Evolutionary conservation across 257 asterid genomes (phyloP).

Genomic region (Jasminum sambac): DNA sequence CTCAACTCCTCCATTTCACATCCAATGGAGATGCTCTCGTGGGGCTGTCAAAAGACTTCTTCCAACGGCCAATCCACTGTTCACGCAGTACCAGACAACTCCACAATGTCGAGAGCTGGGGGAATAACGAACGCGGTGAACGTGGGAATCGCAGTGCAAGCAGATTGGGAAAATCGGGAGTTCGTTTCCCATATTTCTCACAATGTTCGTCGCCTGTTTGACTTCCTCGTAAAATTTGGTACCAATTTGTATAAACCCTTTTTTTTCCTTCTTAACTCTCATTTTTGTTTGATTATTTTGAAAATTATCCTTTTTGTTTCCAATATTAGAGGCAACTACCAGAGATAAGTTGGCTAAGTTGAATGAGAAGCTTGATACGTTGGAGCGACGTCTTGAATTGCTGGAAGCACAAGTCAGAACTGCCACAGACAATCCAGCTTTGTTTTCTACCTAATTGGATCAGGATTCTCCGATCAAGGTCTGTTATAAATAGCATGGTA

Average conservation of each 20-base stretch:
- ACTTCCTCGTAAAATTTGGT: slow-evolving; percentile 91
- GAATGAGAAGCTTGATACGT: slow-evolving; percentile 82
- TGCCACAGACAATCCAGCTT: slow-evolving; percentile 84
- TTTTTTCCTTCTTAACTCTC: slow-evolving; percentile 7
- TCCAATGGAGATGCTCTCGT: no score
- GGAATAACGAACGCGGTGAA: slow-evolving; percentile 89
- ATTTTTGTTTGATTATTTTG: background rate
- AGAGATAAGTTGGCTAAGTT: slow-evolving; percentile 65
- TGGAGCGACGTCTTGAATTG: slow-evolving; percentile 77
- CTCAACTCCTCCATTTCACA: no score
- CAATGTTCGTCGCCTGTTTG: slow-evolving; percentile 85
- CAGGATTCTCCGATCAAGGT: background rate
- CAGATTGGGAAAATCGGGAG: slow-evolving; percentile 97
- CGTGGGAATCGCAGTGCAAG: slow-evolving; percentile 97
- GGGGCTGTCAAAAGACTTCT: no score
- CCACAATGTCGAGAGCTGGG: slow-evolving; percentile 79
- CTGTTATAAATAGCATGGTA: slow-evolving; percentile 1
- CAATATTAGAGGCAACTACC: slow-evolving; percentile 69
- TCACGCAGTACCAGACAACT: background rate
- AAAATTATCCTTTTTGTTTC: background rate
- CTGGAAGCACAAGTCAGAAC: slow-evolving; percentile 87
- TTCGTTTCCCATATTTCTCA: slow-evolving; percentile 88
- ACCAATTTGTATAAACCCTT: background rate
- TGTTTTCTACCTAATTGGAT: slow-evolving; percentile 49
- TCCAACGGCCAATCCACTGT: slow-evolving; percentile 18